Evolutionary conservation across 2,329 filamentous ascomycete genomes (phyloP), one percentile per base, ranked within the genome.

Genomic region (Penicillium sp.): DNA sequence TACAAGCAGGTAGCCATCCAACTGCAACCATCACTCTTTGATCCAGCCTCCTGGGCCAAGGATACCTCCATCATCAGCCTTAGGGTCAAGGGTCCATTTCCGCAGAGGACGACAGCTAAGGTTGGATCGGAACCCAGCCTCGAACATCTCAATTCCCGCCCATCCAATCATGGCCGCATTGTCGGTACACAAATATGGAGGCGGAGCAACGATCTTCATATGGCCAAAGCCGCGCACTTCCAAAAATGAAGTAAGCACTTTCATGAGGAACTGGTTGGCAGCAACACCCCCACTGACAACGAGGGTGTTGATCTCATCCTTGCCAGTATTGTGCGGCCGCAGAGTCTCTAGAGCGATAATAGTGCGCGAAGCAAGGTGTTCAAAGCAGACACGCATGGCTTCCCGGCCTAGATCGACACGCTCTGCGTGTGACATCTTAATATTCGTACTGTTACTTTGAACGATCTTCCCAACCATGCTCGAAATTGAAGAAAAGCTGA

Each of bases 101-200:
- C 82, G 81, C 46, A 89, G 70, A 2, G 87, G 82, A 47, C 82
- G 72, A 56, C 87, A 82, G 25, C 78, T 80, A 56, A 93, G 69
- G 21, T 84, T 82, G 9, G 86, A 88, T 58, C 80, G 76, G 81
- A 85, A 93, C 0, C 93, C 93, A 1, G 84, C 85, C 73, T 89
- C 83, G 69, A 84, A 97, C 93, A 99, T 97, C 76, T 97, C 93
- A 64, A 93, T 83, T 0, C 89, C 94, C 1, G 93, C 82, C 93
- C 94, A 97, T 1, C 89, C 93, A 71, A 97, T 93, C 94, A 99
- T 99, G 48, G 92, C 91, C 13, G 94, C 94, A 74, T 99, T 97
- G 70, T 99, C 94, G 0, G 91, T 97, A 71, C 94, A 97, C 53
- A 93, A 81, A 42, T 81, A 80, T 10, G 84, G 75, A 3, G 92